Conservation (phyloP, 371 early-diverging fungal species). For the Funneliformis caledonium region DNA sequence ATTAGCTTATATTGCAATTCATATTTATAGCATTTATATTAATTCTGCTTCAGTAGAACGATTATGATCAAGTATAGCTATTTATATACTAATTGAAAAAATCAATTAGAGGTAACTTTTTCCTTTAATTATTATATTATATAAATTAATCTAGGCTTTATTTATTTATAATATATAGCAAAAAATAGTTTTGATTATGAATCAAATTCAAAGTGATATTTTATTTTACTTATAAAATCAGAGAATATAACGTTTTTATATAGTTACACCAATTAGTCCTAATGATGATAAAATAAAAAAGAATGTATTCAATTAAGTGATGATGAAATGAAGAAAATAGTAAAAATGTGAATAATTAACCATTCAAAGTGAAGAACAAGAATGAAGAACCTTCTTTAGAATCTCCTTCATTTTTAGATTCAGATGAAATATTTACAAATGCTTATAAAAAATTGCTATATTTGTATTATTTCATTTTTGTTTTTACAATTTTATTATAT, state of each 20-base stretch:
- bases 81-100: constrained; percentile 8
- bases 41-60: background rate
- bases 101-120: background rate
- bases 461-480: no score
- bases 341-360: no score
- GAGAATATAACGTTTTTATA: background rate
- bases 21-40: background rate
- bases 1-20: background rate
- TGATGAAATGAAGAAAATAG: no score
- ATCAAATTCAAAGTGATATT: background rate
- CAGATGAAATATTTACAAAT: no score
- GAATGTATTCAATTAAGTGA: no score
- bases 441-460: no score
- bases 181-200: background rate
- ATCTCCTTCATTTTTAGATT: no score
- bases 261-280: background rate
- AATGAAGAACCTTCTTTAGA: no score
- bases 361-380: no score
- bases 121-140: background rate
- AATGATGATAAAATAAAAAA: background rate
- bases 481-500: no score
- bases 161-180: background rate
- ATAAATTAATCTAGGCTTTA: background rate
- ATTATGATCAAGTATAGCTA: background rate
- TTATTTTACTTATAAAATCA: background rate